These are phyloP conservation scores for Metschnikowia colocasiae DNA, from an alignment of 805 yeast species.

Conservation along the genomic window DNA sequence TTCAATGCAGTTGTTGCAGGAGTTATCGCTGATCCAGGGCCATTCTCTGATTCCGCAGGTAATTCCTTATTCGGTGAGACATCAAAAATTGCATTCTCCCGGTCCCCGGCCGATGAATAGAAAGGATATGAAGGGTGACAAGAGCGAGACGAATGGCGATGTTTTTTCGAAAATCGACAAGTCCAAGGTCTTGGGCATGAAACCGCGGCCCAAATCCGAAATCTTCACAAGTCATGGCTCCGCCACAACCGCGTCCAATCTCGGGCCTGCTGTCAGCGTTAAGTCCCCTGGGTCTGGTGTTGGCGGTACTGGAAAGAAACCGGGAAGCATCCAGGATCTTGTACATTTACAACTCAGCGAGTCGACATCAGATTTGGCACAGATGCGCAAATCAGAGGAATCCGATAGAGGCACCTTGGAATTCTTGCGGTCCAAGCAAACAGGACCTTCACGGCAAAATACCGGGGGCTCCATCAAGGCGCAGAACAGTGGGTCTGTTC, in stretches of 20 bases:
- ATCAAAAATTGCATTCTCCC: constrained; percentile 1
- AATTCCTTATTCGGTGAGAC: constrained; percentile 36
- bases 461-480: constrained; percentile 37
- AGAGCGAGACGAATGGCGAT: constrained; percentile 20
- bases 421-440: constrained; percentile 35
- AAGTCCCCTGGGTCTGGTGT: not conserved
- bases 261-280: not conserved
- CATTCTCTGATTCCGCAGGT: constrained; percentile 38
- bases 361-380: constrained; percentile 20
- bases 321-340: constrained; percentile 25
- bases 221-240: constrained; percentile 2
- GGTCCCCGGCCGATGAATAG: not conserved
- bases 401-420: constrained; percentile 28
- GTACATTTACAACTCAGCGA: constrained; percentile 32
- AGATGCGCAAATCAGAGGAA: constrained; percentile 21
- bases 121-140: not conserved
- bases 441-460: constrained; percentile 25
- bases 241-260: not conserved
- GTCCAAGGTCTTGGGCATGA: constrained; percentile 26
- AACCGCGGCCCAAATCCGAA: constrained; percentile 16
- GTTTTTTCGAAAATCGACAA: constrained; percentile 44
- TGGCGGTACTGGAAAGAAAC: not conserved
- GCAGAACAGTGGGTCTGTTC: constrained; percentile 15
- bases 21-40: constrained; percentile 59
- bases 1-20: constrained; percentile 66